Conservation (phyloP, 177 flowering plant genomes). For the Vitis hybrid region DNA sequence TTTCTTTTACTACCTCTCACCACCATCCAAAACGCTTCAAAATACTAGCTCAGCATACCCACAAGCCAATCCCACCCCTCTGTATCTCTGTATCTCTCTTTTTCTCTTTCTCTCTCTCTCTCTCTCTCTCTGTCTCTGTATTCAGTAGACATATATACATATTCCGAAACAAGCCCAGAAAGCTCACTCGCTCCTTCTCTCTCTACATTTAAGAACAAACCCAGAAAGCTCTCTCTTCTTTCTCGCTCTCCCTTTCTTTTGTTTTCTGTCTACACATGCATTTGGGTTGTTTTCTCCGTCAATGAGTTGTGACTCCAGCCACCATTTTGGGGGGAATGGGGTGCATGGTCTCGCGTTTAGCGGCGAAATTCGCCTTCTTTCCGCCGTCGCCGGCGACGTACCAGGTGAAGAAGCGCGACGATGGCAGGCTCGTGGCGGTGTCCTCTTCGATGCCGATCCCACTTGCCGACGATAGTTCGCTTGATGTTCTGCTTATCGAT, state of each 20-base stretch:
- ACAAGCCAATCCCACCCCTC: too few species aligned
- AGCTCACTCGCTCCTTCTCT: not conserved
- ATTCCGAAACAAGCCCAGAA: not conserved
- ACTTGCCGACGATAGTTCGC: conserved; percentile 45
- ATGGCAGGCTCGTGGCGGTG: conserved; percentile 58
- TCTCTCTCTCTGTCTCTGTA: conserved; percentile 16
- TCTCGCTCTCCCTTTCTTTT: conserved; percentile 7
- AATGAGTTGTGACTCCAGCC: conserved; percentile 33
- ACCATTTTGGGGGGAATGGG: conserved; percentile 61
- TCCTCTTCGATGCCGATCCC: conserved; percentile 47
- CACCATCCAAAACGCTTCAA: too few species aligned
- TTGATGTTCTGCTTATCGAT: conserved; percentile 64
- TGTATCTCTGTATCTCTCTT: too few species aligned
- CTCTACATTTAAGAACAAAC: not conserved
- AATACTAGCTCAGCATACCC: too few species aligned
- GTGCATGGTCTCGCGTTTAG: conserved; percentile 71
- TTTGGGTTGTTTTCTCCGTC: conserved; percentile 25
- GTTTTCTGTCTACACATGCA: conserved; percentile 13
- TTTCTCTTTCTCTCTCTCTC: not conserved
- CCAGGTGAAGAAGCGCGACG: conserved; percentile 54
- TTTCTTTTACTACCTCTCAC: too few species aligned
- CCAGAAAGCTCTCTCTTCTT: not conserved
- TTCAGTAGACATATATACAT: not conserved
- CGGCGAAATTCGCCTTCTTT: conserved; percentile 92
- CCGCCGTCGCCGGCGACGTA: conserved; percentile 88